Conservation (phyloP, 441 rosid species). For the Lepidium campestre region DNA sequence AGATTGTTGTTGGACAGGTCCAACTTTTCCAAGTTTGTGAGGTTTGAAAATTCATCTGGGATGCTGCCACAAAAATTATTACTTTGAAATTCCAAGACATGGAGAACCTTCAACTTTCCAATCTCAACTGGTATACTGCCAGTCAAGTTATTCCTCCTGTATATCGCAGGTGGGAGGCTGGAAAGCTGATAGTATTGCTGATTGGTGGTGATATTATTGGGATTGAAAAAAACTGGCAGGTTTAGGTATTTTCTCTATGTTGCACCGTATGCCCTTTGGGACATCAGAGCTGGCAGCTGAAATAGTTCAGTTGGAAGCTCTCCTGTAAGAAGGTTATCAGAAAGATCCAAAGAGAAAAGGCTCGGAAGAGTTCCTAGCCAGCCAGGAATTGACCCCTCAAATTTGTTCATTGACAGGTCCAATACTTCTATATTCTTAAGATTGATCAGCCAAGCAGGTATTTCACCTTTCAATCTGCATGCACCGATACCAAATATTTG, state of each 20-base stretch:
- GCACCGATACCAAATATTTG: constrained; percentile 59
- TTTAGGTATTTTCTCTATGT: constrained; percentile 52
- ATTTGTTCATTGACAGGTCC: constrained; percentile 56
- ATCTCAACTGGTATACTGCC: constrained; percentile 61
- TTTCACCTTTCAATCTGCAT: constrained; percentile 49
- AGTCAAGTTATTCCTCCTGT: constrained; percentile 45
- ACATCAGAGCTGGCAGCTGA: constrained; percentile 40
- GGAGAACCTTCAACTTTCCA: constrained; percentile 58
- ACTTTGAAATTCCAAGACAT: constrained; percentile 44
- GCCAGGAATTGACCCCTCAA: constrained; percentile 53
- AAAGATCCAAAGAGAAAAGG: constrained; percentile 64
- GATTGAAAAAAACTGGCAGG: constrained; percentile 74
- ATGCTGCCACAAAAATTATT: constrained; percentile 63
- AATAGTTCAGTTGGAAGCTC: constrained; percentile 50
- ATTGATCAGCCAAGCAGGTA: constrained; percentile 62
- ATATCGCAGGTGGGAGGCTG: constrained; percentile 68
- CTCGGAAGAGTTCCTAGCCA: constrained; percentile 51
- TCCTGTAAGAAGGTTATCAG: constrained; percentile 53
- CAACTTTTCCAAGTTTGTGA: constrained; percentile 63
- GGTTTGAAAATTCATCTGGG: constrained; percentile 58
- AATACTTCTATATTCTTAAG: constrained; percentile 46
- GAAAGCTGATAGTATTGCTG: constrained; percentile 78
- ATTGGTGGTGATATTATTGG: constrained; percentile 57
- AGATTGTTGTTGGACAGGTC: constrained; percentile 65
- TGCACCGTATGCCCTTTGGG: constrained; percentile 31